Conservation (phyloP, 1,284 basidiomycete genomes). For the Microstroma glucosiphilum region DNA sequence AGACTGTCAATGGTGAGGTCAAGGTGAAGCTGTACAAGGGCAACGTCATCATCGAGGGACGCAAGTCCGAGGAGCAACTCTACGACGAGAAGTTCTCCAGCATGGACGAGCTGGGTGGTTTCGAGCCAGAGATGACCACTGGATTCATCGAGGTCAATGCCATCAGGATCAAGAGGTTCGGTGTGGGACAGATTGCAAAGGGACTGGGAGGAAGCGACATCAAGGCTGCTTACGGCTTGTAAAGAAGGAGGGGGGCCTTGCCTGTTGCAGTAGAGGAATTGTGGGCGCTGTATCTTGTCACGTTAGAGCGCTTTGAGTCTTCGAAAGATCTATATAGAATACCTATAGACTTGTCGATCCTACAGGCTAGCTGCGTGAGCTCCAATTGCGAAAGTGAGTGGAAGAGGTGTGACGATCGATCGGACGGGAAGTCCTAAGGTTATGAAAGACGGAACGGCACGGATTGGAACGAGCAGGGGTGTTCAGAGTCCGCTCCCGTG, state of each 20-base stretch:
- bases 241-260: slow-evolving; percentile 15
- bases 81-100: slow-evolving; percentile 97
- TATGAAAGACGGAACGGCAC: no score
- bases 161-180: slow-evolving; percentile 46
- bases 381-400: no score
- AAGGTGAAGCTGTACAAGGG: slow-evolving; percentile 91
- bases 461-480: no score
- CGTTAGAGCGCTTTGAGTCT: no score
- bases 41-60: slow-evolving; percentile 87
- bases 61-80: slow-evolving; percentile 76
- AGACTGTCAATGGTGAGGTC: slow-evolving; percentile 90
- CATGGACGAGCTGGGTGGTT: slow-evolving; percentile 98
- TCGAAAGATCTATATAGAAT: no score
- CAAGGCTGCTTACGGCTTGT: slow-evolving; percentile 40
- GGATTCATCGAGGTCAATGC: slow-evolving; percentile 49
- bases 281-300: not conserved
- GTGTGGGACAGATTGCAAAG: slow-evolving; percentile 34
- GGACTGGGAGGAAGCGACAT: slow-evolving; percentile 38
- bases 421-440: no score
- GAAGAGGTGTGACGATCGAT: no score
- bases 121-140: slow-evolving; percentile 58
- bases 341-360: no score
- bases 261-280: not conserved
- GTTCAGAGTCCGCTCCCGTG: no score
- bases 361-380: no score